These are phyloP conservation scores for Passalora sequoiae DNA, from an alignment of 2,329 filamentous ascomycete genomes.

Conservation along the genomic window DNA sequence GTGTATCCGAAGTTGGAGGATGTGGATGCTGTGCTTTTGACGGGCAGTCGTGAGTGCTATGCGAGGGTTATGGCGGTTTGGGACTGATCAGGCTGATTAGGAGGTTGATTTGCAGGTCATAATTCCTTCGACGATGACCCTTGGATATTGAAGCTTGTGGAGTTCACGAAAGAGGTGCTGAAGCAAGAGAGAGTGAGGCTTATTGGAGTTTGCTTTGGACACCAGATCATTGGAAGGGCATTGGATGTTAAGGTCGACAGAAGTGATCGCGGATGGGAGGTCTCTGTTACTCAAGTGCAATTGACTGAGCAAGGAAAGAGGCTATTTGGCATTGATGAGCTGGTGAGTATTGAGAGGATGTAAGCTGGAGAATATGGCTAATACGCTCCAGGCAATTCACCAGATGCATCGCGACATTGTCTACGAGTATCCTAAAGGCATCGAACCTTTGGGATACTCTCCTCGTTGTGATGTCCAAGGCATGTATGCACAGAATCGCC, in stretches of 20 bases:
- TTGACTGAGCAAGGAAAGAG: slow-evolving; percentile 66
- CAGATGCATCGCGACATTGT: slow-evolving; percentile 86
- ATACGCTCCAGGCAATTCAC: slow-evolving; percentile 56
- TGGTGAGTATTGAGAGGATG: too few relatives aligned
- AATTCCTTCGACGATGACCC: slow-evolving; percentile 67
- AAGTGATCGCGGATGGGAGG: slow-evolving; percentile 70
- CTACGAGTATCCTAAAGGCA: slow-evolving; percentile 55
- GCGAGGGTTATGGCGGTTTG: slow-evolving; percentile 22
- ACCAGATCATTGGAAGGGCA: slow-evolving; percentile 75
- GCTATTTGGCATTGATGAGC: slow-evolving; percentile 62
- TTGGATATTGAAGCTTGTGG: slow-evolving; percentile 72
- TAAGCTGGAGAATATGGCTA: slow-evolving; percentile 4
- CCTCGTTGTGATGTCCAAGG: slow-evolving; percentile 68
- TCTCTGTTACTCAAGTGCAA: slow-evolving; percentile 65
- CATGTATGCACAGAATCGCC: slow-evolving; percentile 62
- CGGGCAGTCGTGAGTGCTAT: slow-evolving; percentile 49
- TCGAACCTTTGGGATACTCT: slow-evolving; percentile 60
- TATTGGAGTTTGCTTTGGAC: slow-evolving; percentile 82
- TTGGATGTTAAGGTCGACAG: slow-evolving; percentile 62
- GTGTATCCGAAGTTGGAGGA: slow-evolving; percentile 67
- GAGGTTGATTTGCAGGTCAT: slow-evolving; percentile 53
- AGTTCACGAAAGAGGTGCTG: slow-evolving; percentile 59
- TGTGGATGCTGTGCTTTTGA: slow-evolving; percentile 77
- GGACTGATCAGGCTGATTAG: background rate
- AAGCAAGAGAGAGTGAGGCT: slow-evolving; percentile 57